Evolutionary conservation across 1,139 yeast species (phyloP).

Genomic region (Sugiyamaella castrensis): DNA sequence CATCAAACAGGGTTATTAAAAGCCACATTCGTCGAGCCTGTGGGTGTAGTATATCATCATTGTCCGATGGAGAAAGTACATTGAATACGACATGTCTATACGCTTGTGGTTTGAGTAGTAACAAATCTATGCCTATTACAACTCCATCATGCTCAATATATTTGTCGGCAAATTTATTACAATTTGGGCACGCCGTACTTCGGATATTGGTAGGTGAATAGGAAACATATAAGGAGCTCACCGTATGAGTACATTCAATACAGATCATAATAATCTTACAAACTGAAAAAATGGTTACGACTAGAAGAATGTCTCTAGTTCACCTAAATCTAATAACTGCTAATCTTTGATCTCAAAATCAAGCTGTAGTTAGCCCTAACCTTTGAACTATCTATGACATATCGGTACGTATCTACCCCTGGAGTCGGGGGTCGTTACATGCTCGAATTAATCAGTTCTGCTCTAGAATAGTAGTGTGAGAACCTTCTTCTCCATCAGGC

Average conservation of each 20-base stretch:
- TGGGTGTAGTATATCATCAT: constrained; percentile 26
- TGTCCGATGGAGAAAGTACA: constrained; percentile 42
- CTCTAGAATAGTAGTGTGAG: too few species aligned
- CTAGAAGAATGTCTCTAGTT: too few species aligned
- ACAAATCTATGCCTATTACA: constrained; percentile 73
- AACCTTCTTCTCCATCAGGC: too few species aligned
- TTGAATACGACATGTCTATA: constrained; percentile 87
- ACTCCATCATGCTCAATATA: constrained; percentile 90
- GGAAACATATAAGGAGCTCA: constrained; percentile 61
- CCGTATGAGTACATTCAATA: constrained; percentile 74
- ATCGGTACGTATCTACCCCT: too few species aligned
- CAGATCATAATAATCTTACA: constrained; percentile 61
- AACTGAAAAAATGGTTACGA: too few species aligned
- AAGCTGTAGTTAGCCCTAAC: too few species aligned
- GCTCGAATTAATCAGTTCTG: too few species aligned
- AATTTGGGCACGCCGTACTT: constrained; percentile 70
- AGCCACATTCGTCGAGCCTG: constrained; percentile 50
- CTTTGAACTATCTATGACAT: too few species aligned
- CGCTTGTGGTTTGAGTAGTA: constrained; percentile 83
- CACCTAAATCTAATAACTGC: too few species aligned
- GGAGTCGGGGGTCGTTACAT: too few species aligned
- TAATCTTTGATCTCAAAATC: too few species aligned
- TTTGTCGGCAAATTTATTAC: constrained; percentile 78
- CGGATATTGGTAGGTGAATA: constrained; percentile 79
- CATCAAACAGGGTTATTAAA: constrained; percentile 77